Percentiles rank a stretch among this genome's conserved stretches.
Conservation (phyloP, 129 eudicot genomes). For the Calendula officinalis region DNA sequence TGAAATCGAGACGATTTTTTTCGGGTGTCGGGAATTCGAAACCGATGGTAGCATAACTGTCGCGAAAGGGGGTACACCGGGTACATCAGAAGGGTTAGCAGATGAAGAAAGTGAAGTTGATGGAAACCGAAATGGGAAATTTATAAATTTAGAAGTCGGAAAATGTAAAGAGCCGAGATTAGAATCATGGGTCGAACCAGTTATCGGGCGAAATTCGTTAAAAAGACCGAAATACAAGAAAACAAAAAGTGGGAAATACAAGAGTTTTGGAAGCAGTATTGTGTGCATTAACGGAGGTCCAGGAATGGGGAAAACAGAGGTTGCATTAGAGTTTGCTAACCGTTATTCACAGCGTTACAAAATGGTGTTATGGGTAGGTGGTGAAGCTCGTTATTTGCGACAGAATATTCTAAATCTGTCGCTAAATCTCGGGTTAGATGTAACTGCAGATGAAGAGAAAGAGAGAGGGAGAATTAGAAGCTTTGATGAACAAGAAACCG, state of each 20-base stretch:
- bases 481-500: slow-evolving; percentile 89
- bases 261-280: slow-evolving; percentile 51
- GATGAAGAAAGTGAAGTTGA: slow-evolving; percentile 70
- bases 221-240: slow-evolving; percentile 70
- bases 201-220: slow-evolving; percentile 50
- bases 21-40: slow-evolving; percentile 57
- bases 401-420: slow-evolving; percentile 77
- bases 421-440: slow-evolving; percentile 62
- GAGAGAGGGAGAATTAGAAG: slow-evolving; percentile 81
- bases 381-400: slow-evolving; percentile 74
- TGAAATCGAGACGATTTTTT: slow-evolving; percentile 70
- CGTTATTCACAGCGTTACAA: slow-evolving; percentile 71
- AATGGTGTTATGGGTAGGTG: slow-evolving; percentile 93
- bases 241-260: slow-evolving; percentile 65
- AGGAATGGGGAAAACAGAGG: slow-evolving; percentile 85
- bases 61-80: slow-evolving; percentile 41
- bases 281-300: slow-evolving; percentile 74
- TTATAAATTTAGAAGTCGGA: slow-evolving; percentile 60
- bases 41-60: slow-evolving; percentile 29
- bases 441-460: slow-evolving; percentile 88
- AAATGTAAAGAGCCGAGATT: slow-evolving; percentile 62
- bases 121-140: slow-evolving; percentile 44
- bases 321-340: slow-evolving; percentile 84
- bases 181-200: slow-evolving; percentile 75
- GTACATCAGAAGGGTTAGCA: slow-evolving; percentile 67